These are phyloP conservation scores for Phylloporus arenicola DNA, from an alignment of 768 basidiomycete species.

Conservation along the genomic window DNA sequence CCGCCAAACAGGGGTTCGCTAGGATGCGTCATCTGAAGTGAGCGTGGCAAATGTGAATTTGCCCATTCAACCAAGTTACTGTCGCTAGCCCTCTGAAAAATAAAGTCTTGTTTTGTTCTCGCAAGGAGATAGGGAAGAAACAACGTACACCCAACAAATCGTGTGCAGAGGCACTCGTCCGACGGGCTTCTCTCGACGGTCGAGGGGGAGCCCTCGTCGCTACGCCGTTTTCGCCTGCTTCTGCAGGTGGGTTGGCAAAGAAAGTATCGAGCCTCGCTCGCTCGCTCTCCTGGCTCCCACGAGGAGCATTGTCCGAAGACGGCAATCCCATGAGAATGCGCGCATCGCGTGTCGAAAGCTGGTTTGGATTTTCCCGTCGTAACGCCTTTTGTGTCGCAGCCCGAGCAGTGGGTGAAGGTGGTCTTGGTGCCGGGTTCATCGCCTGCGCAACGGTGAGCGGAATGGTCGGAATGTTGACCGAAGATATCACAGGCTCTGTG, in stretches of 20 bases:
- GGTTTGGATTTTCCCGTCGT: slow-evolving; percentile 78
- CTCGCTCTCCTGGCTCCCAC: slow-evolving; percentile 34
- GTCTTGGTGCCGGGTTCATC: slow-evolving; percentile 93
- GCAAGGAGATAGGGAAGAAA: background rate
- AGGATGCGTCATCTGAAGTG: slow-evolving; percentile 50
- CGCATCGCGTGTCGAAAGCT: slow-evolving; percentile 75
- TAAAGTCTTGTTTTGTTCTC: background rate
- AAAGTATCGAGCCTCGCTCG: slow-evolving; percentile 51
- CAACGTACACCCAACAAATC: slow-evolving; percentile 16
- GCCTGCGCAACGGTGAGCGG: slow-evolving; percentile 92
- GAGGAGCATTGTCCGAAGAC: slow-evolving; percentile 21
- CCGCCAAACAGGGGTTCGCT: slow-evolving; percentile 52
- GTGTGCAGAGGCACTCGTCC: slow-evolving; percentile 31
- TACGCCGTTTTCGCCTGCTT: slow-evolving; percentile 16
- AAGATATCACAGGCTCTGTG: slow-evolving; percentile 88
- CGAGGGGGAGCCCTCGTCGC: slow-evolving; percentile 36
- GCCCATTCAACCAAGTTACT: slow-evolving; percentile 77
- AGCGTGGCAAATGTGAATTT: slow-evolving; percentile 71
- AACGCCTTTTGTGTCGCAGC: slow-evolving; percentile 85
- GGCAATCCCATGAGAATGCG: slow-evolving; percentile 66
- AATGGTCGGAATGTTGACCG: slow-evolving; percentile 95
- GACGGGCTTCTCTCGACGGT: slow-evolving; percentile 61
- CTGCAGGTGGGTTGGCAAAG: slow-evolving; percentile 39
- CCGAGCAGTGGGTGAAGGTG: slow-evolving; percentile 85
- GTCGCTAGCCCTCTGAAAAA: slow-evolving; percentile 32